Percentiles rank a stretch among this genome's conserved stretches.
These are phyloP conservation scores for Phytophthora niederhauseri DNA, from an alignment of 352 stramenopile genomes.

Conservation along the genomic window DNA sequence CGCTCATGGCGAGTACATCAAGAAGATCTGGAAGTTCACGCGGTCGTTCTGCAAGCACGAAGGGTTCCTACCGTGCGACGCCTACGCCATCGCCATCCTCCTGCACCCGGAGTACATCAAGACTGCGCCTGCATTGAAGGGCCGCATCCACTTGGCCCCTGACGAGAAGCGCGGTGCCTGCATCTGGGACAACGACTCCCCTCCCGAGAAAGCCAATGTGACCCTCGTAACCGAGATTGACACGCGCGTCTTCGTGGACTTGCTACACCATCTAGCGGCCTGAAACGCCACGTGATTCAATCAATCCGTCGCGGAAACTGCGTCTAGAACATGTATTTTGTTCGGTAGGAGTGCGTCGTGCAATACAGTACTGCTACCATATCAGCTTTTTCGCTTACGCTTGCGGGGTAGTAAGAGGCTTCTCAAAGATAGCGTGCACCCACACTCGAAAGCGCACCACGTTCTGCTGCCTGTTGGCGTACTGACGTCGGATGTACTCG, in stretches of 20 bases:
- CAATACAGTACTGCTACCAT: slow-evolving; percentile 6
- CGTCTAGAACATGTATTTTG: slow-evolving; percentile 29
- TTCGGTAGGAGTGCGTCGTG: background rate
- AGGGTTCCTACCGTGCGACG: slow-evolving; percentile 75
- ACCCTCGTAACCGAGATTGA: slow-evolving; percentile 74
- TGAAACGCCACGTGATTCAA: slow-evolving; percentile 10
- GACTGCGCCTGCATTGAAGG: slow-evolving; percentile 42
- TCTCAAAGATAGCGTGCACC: slow-evolving; percentile 88
- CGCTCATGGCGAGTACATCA: slow-evolving; percentile 53
- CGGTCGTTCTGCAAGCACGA: slow-evolving; percentile 46
- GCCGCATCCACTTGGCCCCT: slow-evolving; percentile 60
- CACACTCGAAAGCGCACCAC: slow-evolving; percentile 90
- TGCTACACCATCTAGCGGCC: slow-evolving; percentile 53
- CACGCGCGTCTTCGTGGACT: slow-evolving; percentile 59
- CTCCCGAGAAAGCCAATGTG: slow-evolving; percentile 53
- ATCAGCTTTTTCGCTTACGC: slow-evolving; percentile 16
- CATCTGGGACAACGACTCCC: slow-evolving; percentile 50
- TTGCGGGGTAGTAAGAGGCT: slow-evolving; percentile 42
- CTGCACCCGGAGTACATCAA: slow-evolving; percentile 64
- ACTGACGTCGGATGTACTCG: slow-evolving; percentile 89
- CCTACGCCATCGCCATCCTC: slow-evolving; percentile 73
- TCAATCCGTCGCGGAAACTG: background rate
- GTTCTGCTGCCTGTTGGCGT: slow-evolving; percentile 86
- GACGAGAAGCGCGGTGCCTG: slow-evolving; percentile 60
- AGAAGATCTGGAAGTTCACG: slow-evolving; percentile 67